Percentiles rank a stretch among this genome's conserved stretches.
phyloP scores from a whole-genome alignment of 1,284 basidiomycete species.

The Mycosarcoma maydis region DNA sequence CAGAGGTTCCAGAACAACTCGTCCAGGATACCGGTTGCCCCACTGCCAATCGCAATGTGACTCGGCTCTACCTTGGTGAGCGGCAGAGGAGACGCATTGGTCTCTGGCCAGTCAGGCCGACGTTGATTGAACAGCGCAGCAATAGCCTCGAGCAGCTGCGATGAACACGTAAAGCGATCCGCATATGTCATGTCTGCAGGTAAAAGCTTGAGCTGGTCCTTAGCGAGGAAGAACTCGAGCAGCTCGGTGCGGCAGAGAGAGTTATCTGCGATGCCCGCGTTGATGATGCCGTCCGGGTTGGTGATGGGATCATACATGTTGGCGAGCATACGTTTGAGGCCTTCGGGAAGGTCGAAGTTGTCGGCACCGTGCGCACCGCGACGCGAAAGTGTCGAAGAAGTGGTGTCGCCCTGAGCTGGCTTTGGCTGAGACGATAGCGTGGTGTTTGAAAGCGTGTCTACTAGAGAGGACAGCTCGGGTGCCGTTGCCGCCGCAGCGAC shows the following conservation, averaged over 20 bases:
- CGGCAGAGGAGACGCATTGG: slow-evolving; percentile 23
- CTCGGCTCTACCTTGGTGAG: slow-evolving; percentile 31
- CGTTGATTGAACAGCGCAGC: slow-evolving; percentile 39
- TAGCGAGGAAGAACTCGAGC: slow-evolving; percentile 40
- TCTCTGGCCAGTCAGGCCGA: slow-evolving; percentile 34
- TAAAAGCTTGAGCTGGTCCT: slow-evolving; percentile 28
- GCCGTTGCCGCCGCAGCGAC: slow-evolving; percentile 6
- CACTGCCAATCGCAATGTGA: slow-evolving; percentile 51
- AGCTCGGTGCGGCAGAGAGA: slow-evolving; percentile 47
- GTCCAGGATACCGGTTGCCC: slow-evolving; percentile 54
- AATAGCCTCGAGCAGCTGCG: slow-evolving; percentile 37
- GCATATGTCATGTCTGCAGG: slow-evolving; percentile 54
- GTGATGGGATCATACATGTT: slow-evolving; percentile 42
- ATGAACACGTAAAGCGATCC: slow-evolving; percentile 38
- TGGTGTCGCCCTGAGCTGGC: slow-evolving; percentile 3
- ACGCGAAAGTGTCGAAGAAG: slow-evolving; percentile 28
- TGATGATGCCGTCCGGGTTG: slow-evolving; percentile 56
- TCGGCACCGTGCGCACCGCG: slow-evolving; percentile 27
- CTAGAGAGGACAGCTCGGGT: slow-evolving; percentile 12
- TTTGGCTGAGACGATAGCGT: slow-evolving; percentile 2
- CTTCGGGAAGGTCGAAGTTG: slow-evolving; percentile 20
- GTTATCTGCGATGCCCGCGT: slow-evolving; percentile 57
- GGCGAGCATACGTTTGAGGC: slow-evolving; percentile 20
- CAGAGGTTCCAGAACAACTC: slow-evolving; percentile 51
- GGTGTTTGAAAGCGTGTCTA: slow-evolving; percentile 6